Percentiles rank a stretch among this genome's conserved stretches.
Conservation (phyloP, 1,284 basidiomycete species). For the Cerioporus squamosus region DNA sequence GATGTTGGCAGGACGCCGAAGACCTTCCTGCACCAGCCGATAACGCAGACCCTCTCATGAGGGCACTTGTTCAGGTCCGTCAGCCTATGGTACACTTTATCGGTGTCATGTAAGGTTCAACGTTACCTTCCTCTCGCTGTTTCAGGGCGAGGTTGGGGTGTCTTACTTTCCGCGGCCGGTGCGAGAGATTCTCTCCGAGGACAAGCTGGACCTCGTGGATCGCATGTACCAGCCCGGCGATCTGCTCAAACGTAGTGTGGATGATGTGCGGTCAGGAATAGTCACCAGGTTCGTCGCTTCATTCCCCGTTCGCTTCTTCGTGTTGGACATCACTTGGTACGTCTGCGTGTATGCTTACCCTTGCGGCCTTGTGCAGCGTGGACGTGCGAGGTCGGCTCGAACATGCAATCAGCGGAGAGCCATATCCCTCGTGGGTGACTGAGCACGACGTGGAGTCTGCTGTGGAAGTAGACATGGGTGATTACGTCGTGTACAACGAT, state of each 20-base stretch:
- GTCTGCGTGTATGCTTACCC: neutral
- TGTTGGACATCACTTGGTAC: neutral
- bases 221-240: slow-evolving; percentile 84
- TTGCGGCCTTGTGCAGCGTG: slow-evolving; percentile 38
- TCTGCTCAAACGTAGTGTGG: slow-evolving; percentile 79
- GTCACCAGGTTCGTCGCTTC: slow-evolving; percentile 47
- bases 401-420: slow-evolving; percentile 74
- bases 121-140: too few relatives aligned
- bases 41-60: slow-evolving; percentile 70
- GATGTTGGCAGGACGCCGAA: slow-evolving; percentile 84
- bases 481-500: slow-evolving; percentile 82
- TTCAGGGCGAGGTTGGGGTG: slow-evolving; percentile 80
- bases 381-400: slow-evolving; percentile 69
- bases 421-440: slow-evolving; percentile 67
- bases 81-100: neutral
- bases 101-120: neutral
- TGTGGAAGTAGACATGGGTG: slow-evolving; percentile 71
- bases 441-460: slow-evolving; percentile 63
- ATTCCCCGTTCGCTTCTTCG: neutral
- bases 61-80: slow-evolving; percentile 59
- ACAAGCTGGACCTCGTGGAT: slow-evolving; percentile 75
- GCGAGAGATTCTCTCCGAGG: slow-evolving; percentile 76
- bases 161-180: slow-evolving; percentile 64
- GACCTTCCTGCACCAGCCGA: slow-evolving; percentile 54
- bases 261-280: slow-evolving; percentile 79